These are phyloP conservation scores for Apiosordaria backusii DNA, from an alignment of 495 filamentous ascomycete species.

Conservation along the genomic window DNA sequence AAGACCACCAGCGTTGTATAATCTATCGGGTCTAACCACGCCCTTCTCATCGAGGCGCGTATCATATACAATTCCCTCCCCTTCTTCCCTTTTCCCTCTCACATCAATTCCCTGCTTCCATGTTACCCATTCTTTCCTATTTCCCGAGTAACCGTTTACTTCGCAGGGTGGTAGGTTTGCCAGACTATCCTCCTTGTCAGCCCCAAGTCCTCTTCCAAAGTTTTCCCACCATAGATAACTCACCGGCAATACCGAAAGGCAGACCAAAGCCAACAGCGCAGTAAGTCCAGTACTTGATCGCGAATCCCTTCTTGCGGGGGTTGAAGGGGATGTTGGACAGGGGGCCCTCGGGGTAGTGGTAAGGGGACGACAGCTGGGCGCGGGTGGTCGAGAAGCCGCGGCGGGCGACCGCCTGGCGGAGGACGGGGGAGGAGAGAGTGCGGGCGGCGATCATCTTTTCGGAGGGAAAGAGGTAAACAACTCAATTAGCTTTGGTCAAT, in stretches of 20 bases:
- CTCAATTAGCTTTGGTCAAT: not conserved
- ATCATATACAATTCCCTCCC: conserved; percentile 29
- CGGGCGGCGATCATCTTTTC: conserved; percentile 80
- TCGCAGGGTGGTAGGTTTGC: conserved; percentile 72
- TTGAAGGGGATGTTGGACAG: conserved; percentile 95
- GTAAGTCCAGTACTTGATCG: conserved; percentile 76
- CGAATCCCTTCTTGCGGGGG: conserved; percentile 81
- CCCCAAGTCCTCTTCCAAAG: not conserved
- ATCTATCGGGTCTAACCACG: conserved; percentile 27
- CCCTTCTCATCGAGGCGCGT: conserved; percentile 6
- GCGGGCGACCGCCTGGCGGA: conserved; percentile 65
- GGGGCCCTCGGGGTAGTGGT: conserved; percentile 98
- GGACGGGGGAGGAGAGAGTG: conserved; percentile 56
- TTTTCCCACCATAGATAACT: conserved; percentile 35
- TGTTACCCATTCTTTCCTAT: not conserved
- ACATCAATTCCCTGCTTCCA: not conserved
- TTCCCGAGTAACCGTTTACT: conserved; percentile 15
- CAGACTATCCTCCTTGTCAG: conserved; percentile 56
- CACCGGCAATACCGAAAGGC: conserved; percentile 82
- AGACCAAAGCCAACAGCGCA: conserved; percentile 70
- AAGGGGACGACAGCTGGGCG: conserved; percentile 78
- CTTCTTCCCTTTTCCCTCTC: conserved; percentile 3
- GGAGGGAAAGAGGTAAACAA: not conserved
- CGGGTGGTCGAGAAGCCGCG: conserved; percentile 93
- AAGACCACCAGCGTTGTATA: conserved; percentile 4